phyloP scores from a whole-genome alignment of 805 yeast genomes.

The Saccharomycopsis oosterbeekiorum region DNA sequence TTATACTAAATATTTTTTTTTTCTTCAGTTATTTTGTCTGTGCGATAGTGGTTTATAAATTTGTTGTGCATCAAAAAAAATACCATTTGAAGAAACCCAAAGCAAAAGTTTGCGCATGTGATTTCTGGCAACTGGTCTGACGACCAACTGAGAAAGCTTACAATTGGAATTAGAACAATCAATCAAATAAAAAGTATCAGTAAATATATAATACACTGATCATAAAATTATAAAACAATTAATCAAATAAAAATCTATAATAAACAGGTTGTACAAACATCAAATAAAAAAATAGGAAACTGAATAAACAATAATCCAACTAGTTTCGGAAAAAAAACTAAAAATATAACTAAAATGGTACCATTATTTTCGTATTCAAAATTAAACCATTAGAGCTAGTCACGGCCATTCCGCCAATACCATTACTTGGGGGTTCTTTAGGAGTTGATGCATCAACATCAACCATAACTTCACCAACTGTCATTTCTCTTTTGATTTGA shows the following conservation, averaged over 20 bases:
- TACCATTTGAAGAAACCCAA: background rate
- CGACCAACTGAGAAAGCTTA: too few species aligned
- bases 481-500: slow-evolving; percentile 22
- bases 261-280: background rate
- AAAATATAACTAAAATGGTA: slow-evolving; percentile 4
- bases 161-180: background rate
- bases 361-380: slow-evolving; percentile 15
- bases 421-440: slow-evolving; percentile 21
- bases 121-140: background rate
- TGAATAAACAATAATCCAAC: background rate
- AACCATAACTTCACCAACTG: slow-evolving; percentile 19
- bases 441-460: slow-evolving; percentile 21
- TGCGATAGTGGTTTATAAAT: background rate
- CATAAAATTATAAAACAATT: background rate
- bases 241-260: background rate
- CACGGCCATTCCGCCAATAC: slow-evolving; percentile 11
- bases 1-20: too few species aligned
- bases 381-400: slow-evolving; percentile 13
- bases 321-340: background rate
- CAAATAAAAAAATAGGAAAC: background rate
- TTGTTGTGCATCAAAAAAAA: background rate
- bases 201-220: background rate
- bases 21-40: background rate
- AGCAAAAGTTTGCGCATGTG: background rate
- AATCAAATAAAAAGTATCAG: background rate